Evolutionary conservation across 441 rosid genomes (phyloP).

Genomic region (Erysimum cheiri): DNA sequence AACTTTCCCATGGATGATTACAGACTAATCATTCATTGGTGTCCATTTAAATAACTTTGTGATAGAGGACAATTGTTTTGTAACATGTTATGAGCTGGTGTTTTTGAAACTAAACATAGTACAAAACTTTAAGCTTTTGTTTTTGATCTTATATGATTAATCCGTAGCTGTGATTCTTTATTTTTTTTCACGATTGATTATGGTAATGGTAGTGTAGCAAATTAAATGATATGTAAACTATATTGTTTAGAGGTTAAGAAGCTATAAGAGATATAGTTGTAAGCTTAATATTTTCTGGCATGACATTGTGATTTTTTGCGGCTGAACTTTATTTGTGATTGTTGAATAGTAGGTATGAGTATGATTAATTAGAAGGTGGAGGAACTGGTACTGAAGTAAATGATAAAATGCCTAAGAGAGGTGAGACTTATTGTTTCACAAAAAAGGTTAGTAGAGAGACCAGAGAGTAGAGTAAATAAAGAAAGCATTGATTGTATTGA

Average conservation of each 20-base stretch:
- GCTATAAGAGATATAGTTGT: not conserved
- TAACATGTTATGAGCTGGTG: conserved; percentile 16
- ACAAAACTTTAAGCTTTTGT: conserved; percentile 10
- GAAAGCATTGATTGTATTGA: conserved; percentile 16
- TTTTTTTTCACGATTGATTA: not conserved
- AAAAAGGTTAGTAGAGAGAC: conserved; percentile 4
- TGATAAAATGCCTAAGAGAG: not conserved
- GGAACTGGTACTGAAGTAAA: conserved; percentile 8
- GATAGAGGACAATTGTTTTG: not conserved
- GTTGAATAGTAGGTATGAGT: conserved; percentile 15
- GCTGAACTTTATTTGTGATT: not conserved
- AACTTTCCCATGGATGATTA: conserved; percentile 14
- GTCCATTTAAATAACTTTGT: conserved; percentile 8
- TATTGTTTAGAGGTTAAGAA: not conserved
- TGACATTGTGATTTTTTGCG: conserved; percentile 10
- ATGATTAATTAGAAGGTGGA: conserved; percentile 9
- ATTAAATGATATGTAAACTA: not conserved
- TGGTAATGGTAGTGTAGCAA: not conserved
- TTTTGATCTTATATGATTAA: not conserved
- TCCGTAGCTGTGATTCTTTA: not conserved
- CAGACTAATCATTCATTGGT: conserved; percentile 17
- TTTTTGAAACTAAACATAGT: not conserved
- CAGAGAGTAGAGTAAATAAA: conserved; percentile 6
- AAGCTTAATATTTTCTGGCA: conserved; percentile 4
- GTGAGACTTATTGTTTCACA: conserved; percentile 1